These are phyloP conservation scores for Xylariaceae sp. DNA, from an alignment of 2,329 filamentous ascomycete species.

Conservation along the genomic window DNA sequence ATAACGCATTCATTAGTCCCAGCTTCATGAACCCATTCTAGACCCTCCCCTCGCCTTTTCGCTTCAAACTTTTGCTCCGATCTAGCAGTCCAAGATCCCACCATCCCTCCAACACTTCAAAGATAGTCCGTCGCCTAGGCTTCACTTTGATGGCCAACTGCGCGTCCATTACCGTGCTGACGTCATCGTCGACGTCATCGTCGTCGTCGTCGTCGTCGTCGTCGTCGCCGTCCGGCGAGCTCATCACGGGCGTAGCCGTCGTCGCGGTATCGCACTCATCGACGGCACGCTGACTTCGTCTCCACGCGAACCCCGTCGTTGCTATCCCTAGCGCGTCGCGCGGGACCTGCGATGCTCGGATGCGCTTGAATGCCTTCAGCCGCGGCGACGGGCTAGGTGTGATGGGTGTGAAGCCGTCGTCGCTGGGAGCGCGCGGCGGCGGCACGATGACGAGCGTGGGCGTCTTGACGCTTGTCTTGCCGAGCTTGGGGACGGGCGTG, in stretches of 20 bases:
- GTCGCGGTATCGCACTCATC: slow-evolving; percentile 24
- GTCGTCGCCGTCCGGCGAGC: not conserved
- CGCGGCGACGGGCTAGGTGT: slow-evolving; percentile 25
- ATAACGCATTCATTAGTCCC: slow-evolving; percentile 3
- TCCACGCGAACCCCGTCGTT: slow-evolving; percentile 18
- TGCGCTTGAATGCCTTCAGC: slow-evolving; percentile 18
- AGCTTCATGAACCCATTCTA: not conserved
- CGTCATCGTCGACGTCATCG: not conserved
- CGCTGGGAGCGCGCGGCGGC: slow-evolving; percentile 22
- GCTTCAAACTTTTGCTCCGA: slow-evolving; percentile 34
- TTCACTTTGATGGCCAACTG: slow-evolving; percentile 20
- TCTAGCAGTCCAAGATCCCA: slow-evolving; percentile 48
- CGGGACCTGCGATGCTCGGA: slow-evolving; percentile 21
- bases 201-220: not conserved
- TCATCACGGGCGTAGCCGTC: slow-evolving; percentile 21
- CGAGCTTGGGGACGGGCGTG: slow-evolving; percentile 17
- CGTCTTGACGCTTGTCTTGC: slow-evolving; percentile 9
- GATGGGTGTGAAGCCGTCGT: slow-evolving; percentile 29
- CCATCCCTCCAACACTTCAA: slow-evolving; percentile 47
- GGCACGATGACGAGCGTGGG: slow-evolving; percentile 14
- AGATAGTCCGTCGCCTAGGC: slow-evolving; percentile 42
- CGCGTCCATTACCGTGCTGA: slow-evolving; percentile 6
- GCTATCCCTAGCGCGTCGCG: slow-evolving; percentile 31
- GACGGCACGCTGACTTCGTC: slow-evolving; percentile 18
- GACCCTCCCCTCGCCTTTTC: slow-evolving; percentile 10